Conservation (phyloP, 2,329 filamentous ascomycete species). For the Microcera coccophila region DNA sequence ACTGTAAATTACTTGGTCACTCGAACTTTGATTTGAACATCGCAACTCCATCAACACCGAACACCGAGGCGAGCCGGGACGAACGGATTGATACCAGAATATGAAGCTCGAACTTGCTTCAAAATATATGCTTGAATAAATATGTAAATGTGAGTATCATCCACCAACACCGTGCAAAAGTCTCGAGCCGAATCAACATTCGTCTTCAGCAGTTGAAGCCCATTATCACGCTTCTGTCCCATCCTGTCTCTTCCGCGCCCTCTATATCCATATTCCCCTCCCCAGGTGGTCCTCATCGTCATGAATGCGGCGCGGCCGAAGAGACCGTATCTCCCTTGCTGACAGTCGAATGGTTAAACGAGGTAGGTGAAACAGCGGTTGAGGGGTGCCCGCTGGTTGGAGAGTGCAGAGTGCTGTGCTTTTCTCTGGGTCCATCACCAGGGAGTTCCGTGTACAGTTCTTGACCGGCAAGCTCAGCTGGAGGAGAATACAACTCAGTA, state of each 20-base stretch:
- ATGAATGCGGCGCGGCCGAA: background rate
- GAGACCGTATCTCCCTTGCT: background rate
- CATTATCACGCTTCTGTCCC: background rate
- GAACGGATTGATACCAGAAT: too few relatives aligned
- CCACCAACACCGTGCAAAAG: background rate
- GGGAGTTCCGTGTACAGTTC: constrained; percentile 10
- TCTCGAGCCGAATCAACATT: background rate
- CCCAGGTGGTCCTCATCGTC: background rate
- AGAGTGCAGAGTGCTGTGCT: background rate
- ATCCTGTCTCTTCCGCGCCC: background rate
- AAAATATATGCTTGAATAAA: too few relatives aligned
- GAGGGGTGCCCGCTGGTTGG: background rate
- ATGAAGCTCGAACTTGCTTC: too few relatives aligned
- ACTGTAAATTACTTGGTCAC: too few relatives aligned
- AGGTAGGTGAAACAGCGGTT: background rate
- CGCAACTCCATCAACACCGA: too few relatives aligned
- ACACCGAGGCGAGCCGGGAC: too few relatives aligned
- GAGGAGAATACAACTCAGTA: constrained; percentile 7
- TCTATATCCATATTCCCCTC: background rate
- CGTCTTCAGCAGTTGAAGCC: background rate
- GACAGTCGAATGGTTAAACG: constrained; percentile 1
- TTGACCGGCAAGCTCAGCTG: constrained; percentile 8
- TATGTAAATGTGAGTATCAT: background rate
- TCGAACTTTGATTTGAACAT: too few relatives aligned
- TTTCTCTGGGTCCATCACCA: constrained; percentile 2